Percentiles rank a stretch among this genome's conserved stretches.
These are phyloP conservation scores for Lipomyces oligophaga DNA, from an alignment of 805 yeast species.

Conservation along the genomic window DNA sequence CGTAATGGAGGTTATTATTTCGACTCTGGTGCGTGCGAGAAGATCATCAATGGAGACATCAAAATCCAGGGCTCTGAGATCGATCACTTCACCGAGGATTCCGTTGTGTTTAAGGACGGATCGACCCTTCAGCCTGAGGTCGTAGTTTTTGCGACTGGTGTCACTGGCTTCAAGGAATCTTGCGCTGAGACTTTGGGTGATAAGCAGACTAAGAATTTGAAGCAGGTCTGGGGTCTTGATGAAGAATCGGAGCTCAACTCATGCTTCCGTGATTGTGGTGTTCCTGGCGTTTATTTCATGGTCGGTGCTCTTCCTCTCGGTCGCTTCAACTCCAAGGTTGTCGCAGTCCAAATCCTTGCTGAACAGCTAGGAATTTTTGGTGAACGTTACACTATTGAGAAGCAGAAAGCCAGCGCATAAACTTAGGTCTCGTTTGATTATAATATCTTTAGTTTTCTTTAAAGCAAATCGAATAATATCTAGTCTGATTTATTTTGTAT, in stretches of 20 bases:
- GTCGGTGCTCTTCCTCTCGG: slow-evolving; percentile 1
- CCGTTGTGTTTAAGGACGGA: slow-evolving; percentile 3
- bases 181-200: slow-evolving; percentile 3
- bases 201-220: not conserved
- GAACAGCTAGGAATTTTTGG: not conserved
- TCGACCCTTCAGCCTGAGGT: not conserved
- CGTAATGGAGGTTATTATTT: slow-evolving; percentile 8
- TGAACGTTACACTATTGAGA: too few species aligned
- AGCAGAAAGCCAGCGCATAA: too few species aligned
- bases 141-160: slow-evolving; percentile 2
- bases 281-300: slow-evolving; percentile 1
- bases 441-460: too few species aligned
- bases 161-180: not conserved
- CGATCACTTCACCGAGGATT: slow-evolving; percentile 2
- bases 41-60: slow-evolving; percentile 2
- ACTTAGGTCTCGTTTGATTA: too few species aligned
- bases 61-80: not conserved
- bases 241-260: slow-evolving; percentile 2
- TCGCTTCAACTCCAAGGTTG: slow-evolving; percentile 4
- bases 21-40: slow-evolving; percentile 7
- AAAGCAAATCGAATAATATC: too few species aligned
- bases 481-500: too few species aligned
- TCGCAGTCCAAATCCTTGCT: not conserved
- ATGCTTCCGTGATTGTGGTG: not conserved
- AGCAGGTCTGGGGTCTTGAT: slow-evolving; percentile 3